Conservation (phyloP, 495 filamentous ascomycete genomes). For the Halenospora varia region DNA sequence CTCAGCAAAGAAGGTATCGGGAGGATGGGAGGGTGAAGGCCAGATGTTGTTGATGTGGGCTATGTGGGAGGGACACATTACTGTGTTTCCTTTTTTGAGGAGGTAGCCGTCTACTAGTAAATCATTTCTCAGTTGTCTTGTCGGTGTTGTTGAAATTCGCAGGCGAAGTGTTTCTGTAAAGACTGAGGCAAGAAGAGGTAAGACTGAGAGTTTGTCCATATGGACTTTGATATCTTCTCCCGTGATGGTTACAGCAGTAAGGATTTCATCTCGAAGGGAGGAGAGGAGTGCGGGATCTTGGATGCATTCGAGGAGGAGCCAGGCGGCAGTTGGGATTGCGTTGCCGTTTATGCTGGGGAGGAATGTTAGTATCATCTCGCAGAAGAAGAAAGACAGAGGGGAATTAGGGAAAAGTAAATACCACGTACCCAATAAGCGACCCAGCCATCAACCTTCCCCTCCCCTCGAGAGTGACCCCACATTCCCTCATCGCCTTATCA, state of each 20-base stretch:
- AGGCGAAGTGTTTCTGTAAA: conserved; percentile 36
- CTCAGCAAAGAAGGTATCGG: background rate
- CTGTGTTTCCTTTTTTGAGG: conserved; percentile 21
- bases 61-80: conserved; percentile 25
- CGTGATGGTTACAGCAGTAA: conserved; percentile 4
- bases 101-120: conserved; percentile 21
- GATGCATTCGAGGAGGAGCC: conserved; percentile 28
- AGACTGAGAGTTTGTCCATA: conserved; percentile 21
- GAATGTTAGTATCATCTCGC: background rate
- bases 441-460: background rate
- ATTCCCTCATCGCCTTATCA: conserved; percentile 21
- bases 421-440: background rate
- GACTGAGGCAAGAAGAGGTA: conserved; percentile 36
- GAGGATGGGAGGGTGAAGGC: background rate
- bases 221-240: conserved; percentile 18
- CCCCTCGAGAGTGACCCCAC: conserved; percentile 9
- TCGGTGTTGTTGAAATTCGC: conserved; percentile 28
- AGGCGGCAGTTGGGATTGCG: conserved; percentile 26
- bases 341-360: conserved; percentile 28
- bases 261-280: conserved; percentile 22
- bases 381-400: too few species aligned
- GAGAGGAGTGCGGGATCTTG: conserved; percentile 22
- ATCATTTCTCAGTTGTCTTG: conserved; percentile 18
- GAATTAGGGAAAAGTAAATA: too few species aligned
- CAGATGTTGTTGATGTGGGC: conserved; percentile 22